Evolutionary conservation across 176 grass and related monocot genomes (phyloP).

Genomic region (Aegilops sharonensis): DNA sequence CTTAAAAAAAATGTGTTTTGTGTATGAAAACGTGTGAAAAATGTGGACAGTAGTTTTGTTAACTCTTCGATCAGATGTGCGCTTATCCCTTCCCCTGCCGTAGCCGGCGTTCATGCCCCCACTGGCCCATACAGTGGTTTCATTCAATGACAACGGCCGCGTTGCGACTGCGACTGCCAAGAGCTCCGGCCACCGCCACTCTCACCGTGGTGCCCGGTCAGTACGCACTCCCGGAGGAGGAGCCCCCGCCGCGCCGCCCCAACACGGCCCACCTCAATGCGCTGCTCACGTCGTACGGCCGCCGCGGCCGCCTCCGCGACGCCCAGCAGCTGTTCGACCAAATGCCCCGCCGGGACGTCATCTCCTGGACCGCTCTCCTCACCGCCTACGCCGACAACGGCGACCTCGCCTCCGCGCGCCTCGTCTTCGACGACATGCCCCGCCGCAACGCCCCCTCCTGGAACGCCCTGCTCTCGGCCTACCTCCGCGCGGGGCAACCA

Average conservation of each 20-base stretch:
- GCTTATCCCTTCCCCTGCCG: not conserved
- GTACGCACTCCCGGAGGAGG: not conserved
- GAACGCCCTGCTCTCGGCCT: constrained; percentile 62
- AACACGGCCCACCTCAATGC: constrained; percentile 49
- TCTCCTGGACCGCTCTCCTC: constrained; percentile 76
- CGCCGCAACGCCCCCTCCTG: constrained; percentile 53
- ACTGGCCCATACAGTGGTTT: not conserved
- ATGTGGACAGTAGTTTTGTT: not conserved
- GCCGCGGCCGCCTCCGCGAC: constrained; percentile 47
- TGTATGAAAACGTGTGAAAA: not conserved
- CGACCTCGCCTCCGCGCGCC: constrained; percentile 35
- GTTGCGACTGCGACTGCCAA: constrained; percentile 28
- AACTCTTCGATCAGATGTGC: too few relatives aligned
- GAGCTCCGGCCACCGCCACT: constrained; percentile 12
- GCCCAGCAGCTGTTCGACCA: constrained; percentile 60
- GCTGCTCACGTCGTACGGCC: constrained; percentile 50
- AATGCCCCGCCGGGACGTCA: constrained; percentile 65
- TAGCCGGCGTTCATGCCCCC: not conserved
- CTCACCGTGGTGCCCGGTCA: not conserved
- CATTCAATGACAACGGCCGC: constrained; percentile 22
- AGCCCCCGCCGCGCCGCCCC: not conserved
- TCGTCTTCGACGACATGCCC: constrained; percentile 69
- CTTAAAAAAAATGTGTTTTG: too few relatives aligned
- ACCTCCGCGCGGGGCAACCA: constrained; percentile 28
- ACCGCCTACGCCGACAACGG: constrained; percentile 55